These are phyloP conservation scores for Penicillium coffeae DNA, from an alignment of 495 filamentous ascomycete genomes.

Conservation along the genomic window DNA sequence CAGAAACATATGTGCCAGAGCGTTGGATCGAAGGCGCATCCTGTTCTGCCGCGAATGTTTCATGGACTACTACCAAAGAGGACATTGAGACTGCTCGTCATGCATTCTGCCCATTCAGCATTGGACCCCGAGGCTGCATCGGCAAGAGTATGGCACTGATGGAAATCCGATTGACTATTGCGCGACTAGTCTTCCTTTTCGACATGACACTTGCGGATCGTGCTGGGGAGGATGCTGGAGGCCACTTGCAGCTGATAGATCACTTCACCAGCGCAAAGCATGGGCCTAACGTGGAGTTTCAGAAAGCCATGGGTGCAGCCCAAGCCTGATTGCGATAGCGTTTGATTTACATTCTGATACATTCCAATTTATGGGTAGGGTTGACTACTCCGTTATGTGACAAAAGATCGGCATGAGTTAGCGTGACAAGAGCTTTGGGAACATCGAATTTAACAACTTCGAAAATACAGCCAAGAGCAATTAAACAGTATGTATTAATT, in stretches of 20 bases:
- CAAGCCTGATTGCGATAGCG: no score
- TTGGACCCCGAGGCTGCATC: constrained; percentile 55
- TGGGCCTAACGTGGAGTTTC: constrained; percentile 42
- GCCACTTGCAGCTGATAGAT: constrained; percentile 44
- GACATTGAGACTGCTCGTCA: constrained; percentile 36
- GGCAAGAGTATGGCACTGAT: constrained; percentile 55
- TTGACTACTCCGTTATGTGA: neutral
- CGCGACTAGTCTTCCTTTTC: constrained; percentile 45
- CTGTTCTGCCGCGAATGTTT: constrained; percentile 14
- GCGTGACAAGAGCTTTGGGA: no score
- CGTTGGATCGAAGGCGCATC: constrained; percentile 50
- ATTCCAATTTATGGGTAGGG: no score
- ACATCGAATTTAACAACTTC: no score
- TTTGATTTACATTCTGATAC: no score
- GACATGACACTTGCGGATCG: constrained; percentile 42
- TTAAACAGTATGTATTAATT: no score
- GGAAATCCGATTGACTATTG: constrained; percentile 51
- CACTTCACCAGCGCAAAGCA: constrained; percentile 46
- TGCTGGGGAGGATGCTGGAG: constrained; percentile 35
- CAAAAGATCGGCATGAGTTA: neutral
- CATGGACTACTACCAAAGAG: constrained; percentile 34
- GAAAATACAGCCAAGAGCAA: no score
- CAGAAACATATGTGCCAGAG: constrained; percentile 47
- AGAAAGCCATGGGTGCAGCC: constrained; percentile 7
- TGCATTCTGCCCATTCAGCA: constrained; percentile 55